A percentile compares a stretch with the other conserved stretches of the same genome.
phyloP scores from a whole-genome alignment of 2,329 filamentous ascomycete species.

The Exophiala aquamarina region DNA sequence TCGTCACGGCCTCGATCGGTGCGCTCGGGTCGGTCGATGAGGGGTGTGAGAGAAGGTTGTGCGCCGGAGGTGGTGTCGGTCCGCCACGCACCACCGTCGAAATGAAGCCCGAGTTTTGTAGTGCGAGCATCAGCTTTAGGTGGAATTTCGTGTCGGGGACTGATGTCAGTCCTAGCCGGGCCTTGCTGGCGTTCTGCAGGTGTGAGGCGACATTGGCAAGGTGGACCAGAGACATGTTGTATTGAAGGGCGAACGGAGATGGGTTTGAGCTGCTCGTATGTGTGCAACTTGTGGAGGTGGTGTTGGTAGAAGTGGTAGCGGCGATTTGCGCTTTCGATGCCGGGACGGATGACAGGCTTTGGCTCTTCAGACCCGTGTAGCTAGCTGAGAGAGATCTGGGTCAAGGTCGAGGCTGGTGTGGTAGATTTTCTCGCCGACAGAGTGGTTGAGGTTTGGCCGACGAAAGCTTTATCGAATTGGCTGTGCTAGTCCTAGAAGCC shows the following conservation, averaged over 20 bases:
- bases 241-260: not conserved
- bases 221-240: constrained; percentile 68
- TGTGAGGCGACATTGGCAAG: constrained; percentile 83
- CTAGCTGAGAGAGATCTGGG: too few species aligned
- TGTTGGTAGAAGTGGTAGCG: not conserved
- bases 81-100: constrained; percentile 75
- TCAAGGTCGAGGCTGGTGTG: too few species aligned
- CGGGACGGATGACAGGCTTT: too few species aligned
- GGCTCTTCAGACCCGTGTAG: too few species aligned
- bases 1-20: constrained; percentile 57
- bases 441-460: too few species aligned
- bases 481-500: too few species aligned
- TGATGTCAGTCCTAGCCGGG: constrained; percentile 81
- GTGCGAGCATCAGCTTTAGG: constrained; percentile 69
- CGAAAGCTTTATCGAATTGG: too few species aligned
- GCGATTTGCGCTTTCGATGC: too few species aligned
- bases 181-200: constrained; percentile 82
- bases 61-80: constrained; percentile 54
- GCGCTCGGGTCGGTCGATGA: constrained; percentile 39
- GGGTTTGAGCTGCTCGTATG: not conserved
- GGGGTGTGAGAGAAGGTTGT: constrained; percentile 54
- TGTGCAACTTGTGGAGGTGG: not conserved
- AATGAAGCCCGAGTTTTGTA: constrained; percentile 81
- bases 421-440: too few species aligned
- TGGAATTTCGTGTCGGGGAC: constrained; percentile 79